Evolutionary conservation across 2,329 filamentous ascomycete genomes (phyloP).

Genomic region (Fusarium hainanense): DNA sequence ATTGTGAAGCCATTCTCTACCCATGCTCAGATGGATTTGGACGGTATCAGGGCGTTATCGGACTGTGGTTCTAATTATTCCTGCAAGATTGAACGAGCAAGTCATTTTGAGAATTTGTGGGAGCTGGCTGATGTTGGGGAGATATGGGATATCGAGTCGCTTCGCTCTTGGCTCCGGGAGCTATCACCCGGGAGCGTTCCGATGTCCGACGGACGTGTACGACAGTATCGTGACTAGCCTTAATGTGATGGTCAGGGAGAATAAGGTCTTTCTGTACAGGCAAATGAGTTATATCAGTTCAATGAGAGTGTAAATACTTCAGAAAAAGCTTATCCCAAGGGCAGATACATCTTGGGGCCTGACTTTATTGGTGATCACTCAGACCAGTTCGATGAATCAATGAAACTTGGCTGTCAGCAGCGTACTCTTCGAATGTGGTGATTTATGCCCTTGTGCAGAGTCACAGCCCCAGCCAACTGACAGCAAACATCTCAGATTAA

Average conservation of each 20-base stretch:
- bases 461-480: neutral
- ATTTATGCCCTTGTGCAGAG: neutral
- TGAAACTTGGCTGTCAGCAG: too few species aligned
- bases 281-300: too few species aligned
- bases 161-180: conserved; percentile 1
- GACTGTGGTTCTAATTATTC: neutral
- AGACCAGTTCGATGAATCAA: fast-evolving
- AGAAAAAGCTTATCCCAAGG: too few species aligned
- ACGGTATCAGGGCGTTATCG: neutral
- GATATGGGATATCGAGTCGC: conserved; percentile 16
- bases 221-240: neutral
- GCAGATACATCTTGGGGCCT: too few species aligned
- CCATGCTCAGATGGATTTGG: conserved; percentile 3
- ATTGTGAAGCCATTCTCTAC: conserved; percentile 8
- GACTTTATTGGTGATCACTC: too few species aligned
- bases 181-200: conserved; percentile 6
- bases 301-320: too few species aligned
- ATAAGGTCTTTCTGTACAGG: too few species aligned
- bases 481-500: fast-evolving
- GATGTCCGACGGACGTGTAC: neutral
- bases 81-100: neutral
- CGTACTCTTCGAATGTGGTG: too few species aligned
- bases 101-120: conserved; percentile 1
- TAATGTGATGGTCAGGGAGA: neutral
- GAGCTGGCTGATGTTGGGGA: conserved; percentile 10